Percentiles rank a stretch among this genome's conserved stretches.
Evolutionary conservation across 371 early-diverging fungal genomes (phyloP).

Genomic region (Mucor racemosus): DNA sequence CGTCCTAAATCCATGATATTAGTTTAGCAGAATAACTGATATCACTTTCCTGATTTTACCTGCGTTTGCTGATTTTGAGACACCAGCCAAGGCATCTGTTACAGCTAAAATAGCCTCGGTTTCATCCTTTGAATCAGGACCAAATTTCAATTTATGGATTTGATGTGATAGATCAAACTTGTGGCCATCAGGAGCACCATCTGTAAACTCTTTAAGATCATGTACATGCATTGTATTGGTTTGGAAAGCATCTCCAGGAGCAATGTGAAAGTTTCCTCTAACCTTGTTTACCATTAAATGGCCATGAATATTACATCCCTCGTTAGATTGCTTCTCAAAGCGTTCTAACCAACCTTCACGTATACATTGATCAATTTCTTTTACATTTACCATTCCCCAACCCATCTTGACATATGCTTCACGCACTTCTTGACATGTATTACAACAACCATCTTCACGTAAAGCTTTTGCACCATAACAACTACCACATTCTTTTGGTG

Average conservation of each 20-base stretch:
- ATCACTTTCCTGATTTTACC: constrained; percentile 25
- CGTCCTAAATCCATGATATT: constrained; percentile 25
- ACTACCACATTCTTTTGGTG: constrained; percentile 80
- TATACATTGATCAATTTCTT: constrained; percentile 90
- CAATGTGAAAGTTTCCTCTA: constrained; percentile 90
- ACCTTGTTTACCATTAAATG: constrained; percentile 89
- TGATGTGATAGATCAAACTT: constrained; percentile 83
- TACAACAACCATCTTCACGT: constrained; percentile 84
- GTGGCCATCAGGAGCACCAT: constrained; percentile 53
- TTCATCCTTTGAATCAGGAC: constrained; percentile 37
- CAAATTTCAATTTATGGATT: constrained; percentile 83
- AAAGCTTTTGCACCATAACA: constrained; percentile 85
- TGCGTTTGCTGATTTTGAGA: constrained; percentile 49
- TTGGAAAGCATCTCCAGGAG: constrained; percentile 90
- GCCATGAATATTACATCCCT: constrained; percentile 92
- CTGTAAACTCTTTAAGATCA: constrained; percentile 68
- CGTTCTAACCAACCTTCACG: constrained; percentile 83
- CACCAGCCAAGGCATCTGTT: constrained; percentile 81
- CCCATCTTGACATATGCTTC: constrained; percentile 81
- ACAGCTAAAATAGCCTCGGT: constrained; percentile 55
- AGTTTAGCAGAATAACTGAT: too few relatives aligned
- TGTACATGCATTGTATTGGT: constrained; percentile 84
- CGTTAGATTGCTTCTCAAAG: constrained; percentile 78
- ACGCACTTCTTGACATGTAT: constrained; percentile 92
- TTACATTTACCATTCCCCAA: constrained; percentile 80